Percentiles rank a stretch among this genome's conserved stretches.
Evolutionary conservation across 225 moss, liverwort and hornwort genomes (phyloP).

Genomic region (Bryoerythrophyllum caledonicum): DNA sequence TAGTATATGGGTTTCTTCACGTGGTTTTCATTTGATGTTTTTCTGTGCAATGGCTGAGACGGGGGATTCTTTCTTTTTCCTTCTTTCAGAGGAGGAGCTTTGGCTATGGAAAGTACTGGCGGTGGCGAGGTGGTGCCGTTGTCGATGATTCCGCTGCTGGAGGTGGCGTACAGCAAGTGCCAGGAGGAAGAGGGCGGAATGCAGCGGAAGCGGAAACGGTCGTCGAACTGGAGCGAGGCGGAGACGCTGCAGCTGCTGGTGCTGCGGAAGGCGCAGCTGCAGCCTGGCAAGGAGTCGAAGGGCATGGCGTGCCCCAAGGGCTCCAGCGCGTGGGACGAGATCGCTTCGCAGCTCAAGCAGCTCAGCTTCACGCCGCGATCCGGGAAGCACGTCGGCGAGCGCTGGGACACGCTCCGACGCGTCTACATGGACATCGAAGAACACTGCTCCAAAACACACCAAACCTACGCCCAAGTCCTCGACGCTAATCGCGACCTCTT

Average conservation of each 20-base stretch:
- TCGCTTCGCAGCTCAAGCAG: conserved; percentile 40
- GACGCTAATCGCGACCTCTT: conserved; percentile 36
- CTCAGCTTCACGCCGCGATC: conserved; percentile 29
- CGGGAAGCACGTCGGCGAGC: conserved; percentile 54
- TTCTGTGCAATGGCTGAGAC: background rate
- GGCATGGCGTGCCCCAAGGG: conserved; percentile 33
- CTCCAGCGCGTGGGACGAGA: conserved; percentile 56
- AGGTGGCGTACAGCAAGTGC: conserved; percentile 50
- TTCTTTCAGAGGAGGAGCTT: conserved; percentile 26
- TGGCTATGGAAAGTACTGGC: conserved; percentile 31
- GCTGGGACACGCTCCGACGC: conserved; percentile 57
- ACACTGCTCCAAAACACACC: conserved; percentile 29
- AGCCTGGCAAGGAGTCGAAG: conserved; percentile 28
- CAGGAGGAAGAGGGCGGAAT: conserved; percentile 37
- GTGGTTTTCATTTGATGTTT: background rate
- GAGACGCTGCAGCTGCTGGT: conserved; percentile 43
- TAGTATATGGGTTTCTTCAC: background rate
- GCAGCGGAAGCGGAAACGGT: conserved; percentile 39
- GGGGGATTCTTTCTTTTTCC: background rate
- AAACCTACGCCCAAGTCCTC: conserved; percentile 37
- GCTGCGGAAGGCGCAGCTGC: conserved; percentile 37
- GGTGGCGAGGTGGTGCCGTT: conserved; percentile 21
- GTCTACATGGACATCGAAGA: conserved; percentile 58
- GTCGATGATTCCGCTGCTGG: conserved; percentile 52
- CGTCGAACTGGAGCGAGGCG: conserved; percentile 59